phyloP scores from a whole-genome alignment of 306 rosid genomes.

The Cicer bijugum region DNA sequence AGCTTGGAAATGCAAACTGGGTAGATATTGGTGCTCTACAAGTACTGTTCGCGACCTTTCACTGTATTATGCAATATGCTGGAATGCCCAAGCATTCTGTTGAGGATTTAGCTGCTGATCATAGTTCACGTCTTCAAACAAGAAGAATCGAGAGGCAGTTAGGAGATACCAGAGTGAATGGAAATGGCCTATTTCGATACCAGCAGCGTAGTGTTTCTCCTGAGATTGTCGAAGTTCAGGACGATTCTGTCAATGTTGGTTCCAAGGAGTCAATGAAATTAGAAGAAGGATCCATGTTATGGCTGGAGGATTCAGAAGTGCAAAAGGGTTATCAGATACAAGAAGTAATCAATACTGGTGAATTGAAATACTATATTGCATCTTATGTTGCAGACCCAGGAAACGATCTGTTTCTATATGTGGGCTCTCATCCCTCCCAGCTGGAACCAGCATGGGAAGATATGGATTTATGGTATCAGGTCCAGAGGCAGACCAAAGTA shows the following conservation, averaged over 20 bases:
- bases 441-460: constrained; percentile 99
- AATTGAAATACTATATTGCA: constrained; percentile 71
- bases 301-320: constrained; percentile 91
- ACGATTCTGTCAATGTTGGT: constrained; percentile 64
- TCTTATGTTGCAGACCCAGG: constrained; percentile 85
- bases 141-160: constrained; percentile 88
- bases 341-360: constrained; percentile 59
- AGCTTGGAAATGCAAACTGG: constrained; percentile 98
- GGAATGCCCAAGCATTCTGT: constrained; percentile 88
- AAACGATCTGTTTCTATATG: constrained; percentile 69
- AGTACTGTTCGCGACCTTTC: constrained; percentile 89
- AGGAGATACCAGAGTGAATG: constrained; percentile 69
- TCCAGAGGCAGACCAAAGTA: constrained; percentile 95
- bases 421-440: constrained; percentile 89
- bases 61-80: constrained; percentile 76
- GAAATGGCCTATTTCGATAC: constrained; percentile 69
- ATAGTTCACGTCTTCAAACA: constrained; percentile 91
- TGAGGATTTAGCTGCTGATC: constrained; percentile 97
- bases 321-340: constrained; percentile 85
- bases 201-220: constrained; percentile 80
- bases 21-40: constrained; percentile 87
- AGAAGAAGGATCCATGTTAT: constrained; percentile 78
- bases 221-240: constrained; percentile 93
- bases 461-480: constrained; percentile 97
- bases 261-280: constrained; percentile 75